Base-by-base conservation (phyloP, 352 stramenopile species). In the Globisporangium alternatum region DNA sequence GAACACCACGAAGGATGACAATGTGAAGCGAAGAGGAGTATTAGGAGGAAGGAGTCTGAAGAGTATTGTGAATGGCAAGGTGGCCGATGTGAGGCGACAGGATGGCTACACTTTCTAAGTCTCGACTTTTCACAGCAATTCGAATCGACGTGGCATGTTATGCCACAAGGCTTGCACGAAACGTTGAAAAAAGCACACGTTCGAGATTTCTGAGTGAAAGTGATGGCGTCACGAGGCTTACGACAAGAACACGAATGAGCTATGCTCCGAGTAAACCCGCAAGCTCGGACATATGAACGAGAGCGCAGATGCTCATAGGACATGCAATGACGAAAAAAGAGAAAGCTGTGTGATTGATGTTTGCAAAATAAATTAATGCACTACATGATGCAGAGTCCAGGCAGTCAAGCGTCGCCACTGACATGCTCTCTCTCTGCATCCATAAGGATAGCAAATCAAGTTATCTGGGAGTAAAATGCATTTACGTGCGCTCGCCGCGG, bases 401-500 rank as follows among this genome's bases (percentile, higher is more conserved):
- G 4, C 13, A n/a, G 13, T 13, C 15, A 45, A 60, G 47, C 21
- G 22, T 33, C 47, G 22, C 21, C 22, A 8, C 22, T 33, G 7
- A 5, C 15, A 33, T 12, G 13, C 8, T 10, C 33, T 60, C 54
- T 22, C 35, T 60, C 54, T 37, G 33, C 39, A 35, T 5, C 33
- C 51, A 48, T 25, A 35, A 41, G 43, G 39, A 45, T 63, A 63
- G 57, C 21, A 63, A 63, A 63, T 43, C 25, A 63, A 63, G 39
- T 25, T 37, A 63, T 54, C 41, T 47, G 41, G 9, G 4, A 17
- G 21, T 19, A 25, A 52, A 2, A 30, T 35, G 22, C 47, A 21
- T 0, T 83, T 91, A 93, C 60, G 81, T 89, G 63, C 86, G 83
- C 73, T 98, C 91, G 47, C 94, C 93, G 57, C 94, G 88, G 70